These are phyloP conservation scores for Amanita rimosa DNA, from an alignment of 768 basidiomycete species.

Conservation along the genomic window DNA sequence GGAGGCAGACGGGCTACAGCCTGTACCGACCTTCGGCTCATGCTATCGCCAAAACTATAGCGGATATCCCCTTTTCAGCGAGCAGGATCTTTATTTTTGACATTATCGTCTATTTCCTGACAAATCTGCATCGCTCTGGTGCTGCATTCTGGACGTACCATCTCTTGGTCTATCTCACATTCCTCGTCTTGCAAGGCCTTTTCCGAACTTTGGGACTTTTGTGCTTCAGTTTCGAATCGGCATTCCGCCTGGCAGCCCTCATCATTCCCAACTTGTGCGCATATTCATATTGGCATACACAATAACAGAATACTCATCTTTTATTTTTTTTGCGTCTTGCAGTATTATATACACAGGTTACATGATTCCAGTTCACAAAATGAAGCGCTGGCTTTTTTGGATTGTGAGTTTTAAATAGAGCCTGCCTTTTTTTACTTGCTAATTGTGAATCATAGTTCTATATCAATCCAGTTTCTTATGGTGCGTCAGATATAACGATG, in stretches of 20 bases:
- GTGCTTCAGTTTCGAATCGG: slow-evolving; percentile 33
- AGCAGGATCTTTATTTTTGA: slow-evolving; percentile 47
- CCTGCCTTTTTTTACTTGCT: slow-evolving; percentile 1
- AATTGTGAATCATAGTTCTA: slow-evolving; percentile 42
- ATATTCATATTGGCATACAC: not conserved
- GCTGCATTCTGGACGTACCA: slow-evolving; percentile 47
- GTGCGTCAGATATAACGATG: slow-evolving; percentile 16
- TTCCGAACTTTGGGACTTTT: slow-evolving; percentile 66
- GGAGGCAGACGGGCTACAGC: slow-evolving; percentile 56
- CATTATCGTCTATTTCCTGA: slow-evolving; percentile 61
- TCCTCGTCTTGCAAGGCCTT: slow-evolving; percentile 71
- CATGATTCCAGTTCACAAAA: slow-evolving; percentile 51
- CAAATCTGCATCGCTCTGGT: slow-evolving; percentile 31
- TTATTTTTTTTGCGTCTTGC: too few species aligned
- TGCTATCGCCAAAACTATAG: slow-evolving; percentile 53
- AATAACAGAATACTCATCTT: not conserved
- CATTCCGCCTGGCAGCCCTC: slow-evolving; percentile 45
- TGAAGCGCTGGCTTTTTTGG: slow-evolving; percentile 85
- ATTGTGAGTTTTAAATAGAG: slow-evolving; percentile 34
- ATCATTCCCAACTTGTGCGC: slow-evolving; percentile 62
- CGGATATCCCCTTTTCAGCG: slow-evolving; percentile 63
- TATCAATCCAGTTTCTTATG: slow-evolving; percentile 68
- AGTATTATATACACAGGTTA: slow-evolving; percentile 64
- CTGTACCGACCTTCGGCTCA: slow-evolving; percentile 59
- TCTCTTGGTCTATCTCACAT: slow-evolving; percentile 55